Conservation (phyloP, 2,329 filamentous ascomycete genomes). For the Penicillium expansum region DNA sequence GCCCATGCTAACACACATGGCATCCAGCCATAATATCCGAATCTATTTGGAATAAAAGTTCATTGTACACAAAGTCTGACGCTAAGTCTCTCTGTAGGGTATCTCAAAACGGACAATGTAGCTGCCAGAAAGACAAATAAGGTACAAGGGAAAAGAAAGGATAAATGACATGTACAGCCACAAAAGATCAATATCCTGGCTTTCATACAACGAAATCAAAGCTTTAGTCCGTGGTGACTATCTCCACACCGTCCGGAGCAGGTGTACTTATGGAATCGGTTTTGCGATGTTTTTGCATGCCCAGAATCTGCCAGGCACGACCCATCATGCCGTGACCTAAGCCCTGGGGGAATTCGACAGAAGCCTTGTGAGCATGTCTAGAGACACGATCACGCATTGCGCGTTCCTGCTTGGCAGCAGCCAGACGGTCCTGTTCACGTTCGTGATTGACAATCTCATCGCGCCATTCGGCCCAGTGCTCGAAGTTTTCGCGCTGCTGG, state of each 20-base stretch:
- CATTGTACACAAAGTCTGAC: conserved; percentile 3
- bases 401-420: conserved; percentile 34
- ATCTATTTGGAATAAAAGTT: background rate
- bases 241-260: conserved; percentile 18
- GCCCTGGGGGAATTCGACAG: conserved; percentile 33
- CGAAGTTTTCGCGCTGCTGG: conserved; percentile 46
- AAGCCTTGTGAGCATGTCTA: conserved; percentile 30
- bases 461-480: conserved; percentile 47
- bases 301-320: conserved; percentile 41
- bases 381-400: conserved; percentile 28
- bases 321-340: conserved; percentile 43
- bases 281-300: conserved; percentile 38
- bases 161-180: conserved; percentile 3
- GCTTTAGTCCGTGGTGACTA: conserved; percentile 17
- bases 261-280: conserved; percentile 12
- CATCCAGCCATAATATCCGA: background rate
- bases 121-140: conserved; percentile 7
- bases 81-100: conserved; percentile 5
- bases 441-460: conserved; percentile 41
- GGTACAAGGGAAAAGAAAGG: conserved; percentile 9
- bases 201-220: background rate
- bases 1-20: background rate
- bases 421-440: conserved; percentile 38
- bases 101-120: conserved; percentile 13
- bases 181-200: background rate